Conservation (phyloP, 1,284 basidiomycete species). For the Tilletia setariae region DNA sequence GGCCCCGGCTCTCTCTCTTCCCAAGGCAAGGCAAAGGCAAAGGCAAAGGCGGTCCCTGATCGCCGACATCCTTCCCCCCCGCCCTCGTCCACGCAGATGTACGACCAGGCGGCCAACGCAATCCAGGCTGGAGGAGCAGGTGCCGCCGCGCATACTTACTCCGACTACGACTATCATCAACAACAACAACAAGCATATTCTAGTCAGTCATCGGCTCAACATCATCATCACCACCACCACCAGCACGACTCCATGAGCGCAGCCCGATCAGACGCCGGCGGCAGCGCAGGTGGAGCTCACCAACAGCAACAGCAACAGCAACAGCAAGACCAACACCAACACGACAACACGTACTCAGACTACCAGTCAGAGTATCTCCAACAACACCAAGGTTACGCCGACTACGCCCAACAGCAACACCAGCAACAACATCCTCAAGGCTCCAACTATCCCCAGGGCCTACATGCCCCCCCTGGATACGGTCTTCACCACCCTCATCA, state of each 20-base stretch:
- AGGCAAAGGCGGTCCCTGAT: no score
- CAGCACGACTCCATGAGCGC: background rate
- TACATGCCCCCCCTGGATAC: background rate
- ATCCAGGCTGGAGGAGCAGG: no score
- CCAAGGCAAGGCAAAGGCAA: background rate
- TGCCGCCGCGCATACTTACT: slow-evolving; percentile 5
- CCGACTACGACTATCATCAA: slow-evolving; percentile 6
- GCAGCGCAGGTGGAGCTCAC: background rate
- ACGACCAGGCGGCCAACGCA: no score
- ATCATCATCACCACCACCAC: background rate
- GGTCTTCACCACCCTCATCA: background rate
- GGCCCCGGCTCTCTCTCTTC: background rate
- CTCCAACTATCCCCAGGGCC: background rate
- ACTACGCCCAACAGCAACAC: background rate
- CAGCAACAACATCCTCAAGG: background rate
- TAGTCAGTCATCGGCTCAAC: no score
- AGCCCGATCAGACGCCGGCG: background rate
- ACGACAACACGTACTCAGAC: slow-evolving; percentile 10
- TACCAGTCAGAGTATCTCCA: slow-evolving; percentile 11
- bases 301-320: slow-evolving; percentile 8
- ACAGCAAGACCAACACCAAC: background rate
- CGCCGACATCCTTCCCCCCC: no score
- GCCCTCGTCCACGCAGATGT: no score
- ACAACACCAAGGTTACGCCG: background rate
- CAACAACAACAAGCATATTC: no score